These are phyloP conservation scores for Dianthus caryophyllus DNA, from an alignment of 148 eudicot genomes.

Conservation along the genomic window DNA sequence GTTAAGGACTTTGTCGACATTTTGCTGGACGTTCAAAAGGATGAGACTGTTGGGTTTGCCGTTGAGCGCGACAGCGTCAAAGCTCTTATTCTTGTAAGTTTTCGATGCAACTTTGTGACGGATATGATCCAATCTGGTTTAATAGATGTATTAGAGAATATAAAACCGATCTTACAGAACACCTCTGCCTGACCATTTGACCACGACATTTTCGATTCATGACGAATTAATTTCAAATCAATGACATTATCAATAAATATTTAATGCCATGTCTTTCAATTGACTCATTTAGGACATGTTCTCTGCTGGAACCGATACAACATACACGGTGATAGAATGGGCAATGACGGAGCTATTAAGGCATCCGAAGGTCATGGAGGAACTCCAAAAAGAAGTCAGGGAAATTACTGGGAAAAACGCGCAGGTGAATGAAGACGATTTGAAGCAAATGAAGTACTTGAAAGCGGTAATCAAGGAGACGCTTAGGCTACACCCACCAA, in stretches of 20 bases:
- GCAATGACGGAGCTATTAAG: constrained; percentile 39
- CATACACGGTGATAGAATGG: constrained; percentile 42
- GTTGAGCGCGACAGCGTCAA: constrained; percentile 34
- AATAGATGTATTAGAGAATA: no score
- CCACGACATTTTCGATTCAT: no score
- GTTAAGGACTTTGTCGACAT: constrained; percentile 37
- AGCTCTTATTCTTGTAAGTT: constrained; percentile 41
- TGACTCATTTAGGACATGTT: constrained; percentile 37
- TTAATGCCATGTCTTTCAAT: neutral
- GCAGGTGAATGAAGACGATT: constrained; percentile 31
- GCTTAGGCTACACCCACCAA: constrained; percentile 29
- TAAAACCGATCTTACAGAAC: no score
- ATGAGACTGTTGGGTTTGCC: constrained; percentile 17
- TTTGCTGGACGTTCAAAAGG: constrained; percentile 33
- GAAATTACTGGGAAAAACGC: constrained; percentile 22
- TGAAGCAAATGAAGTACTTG: constrained; percentile 37
- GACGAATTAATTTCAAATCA: no score
- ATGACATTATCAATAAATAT: neutral
- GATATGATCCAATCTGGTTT: no score
- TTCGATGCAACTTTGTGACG: no score
- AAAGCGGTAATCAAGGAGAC: constrained; percentile 44
- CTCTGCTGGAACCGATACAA: constrained; percentile 46
- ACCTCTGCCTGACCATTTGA: no score
- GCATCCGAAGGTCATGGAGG: constrained; percentile 29
- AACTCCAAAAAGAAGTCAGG: constrained; percentile 38